Percentiles rank a stretch among this genome's conserved stretches.
These are phyloP conservation scores for Adenanthera pavonina DNA, from an alignment of 306 rosid genomes.

Conservation along the genomic window DNA sequence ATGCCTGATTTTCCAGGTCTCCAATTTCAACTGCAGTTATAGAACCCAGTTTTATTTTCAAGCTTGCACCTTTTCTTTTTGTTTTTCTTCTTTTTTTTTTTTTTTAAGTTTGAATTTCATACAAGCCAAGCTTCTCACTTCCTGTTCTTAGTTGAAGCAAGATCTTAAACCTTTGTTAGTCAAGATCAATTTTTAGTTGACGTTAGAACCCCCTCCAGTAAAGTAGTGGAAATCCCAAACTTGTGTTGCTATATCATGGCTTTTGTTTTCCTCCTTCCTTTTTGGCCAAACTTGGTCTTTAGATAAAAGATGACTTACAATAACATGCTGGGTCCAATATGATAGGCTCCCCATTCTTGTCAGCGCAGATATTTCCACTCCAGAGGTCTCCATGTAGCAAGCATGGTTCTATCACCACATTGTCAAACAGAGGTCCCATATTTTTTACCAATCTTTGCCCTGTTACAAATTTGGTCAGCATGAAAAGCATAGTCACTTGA, in stretches of 20 bases:
- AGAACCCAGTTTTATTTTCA: neutral
- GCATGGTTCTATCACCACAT: constrained; percentile 77
- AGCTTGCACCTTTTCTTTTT: neutral
- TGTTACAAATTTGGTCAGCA: constrained; percentile 40
- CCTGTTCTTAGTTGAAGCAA: constrained; percentile 13
- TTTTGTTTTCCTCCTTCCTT: neutral
- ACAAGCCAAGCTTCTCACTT: constrained; percentile 1
- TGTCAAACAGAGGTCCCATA: constrained; percentile 72
- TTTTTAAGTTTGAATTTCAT: neutral
- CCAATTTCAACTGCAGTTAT: neutral
- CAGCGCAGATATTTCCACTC: constrained; percentile 93
- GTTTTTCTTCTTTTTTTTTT: neutral
- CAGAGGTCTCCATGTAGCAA: constrained; percentile 94
- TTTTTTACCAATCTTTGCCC: constrained; percentile 82
- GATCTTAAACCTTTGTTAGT: neutral
- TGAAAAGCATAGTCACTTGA: constrained; percentile 6
- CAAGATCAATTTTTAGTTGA: constrained; percentile 23
- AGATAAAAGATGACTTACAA: constrained; percentile 65
- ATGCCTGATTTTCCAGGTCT: neutral
- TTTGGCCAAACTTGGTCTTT: neutral
- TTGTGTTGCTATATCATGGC: neutral
- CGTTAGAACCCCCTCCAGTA: neutral
- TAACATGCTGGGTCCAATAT: constrained; percentile 96
- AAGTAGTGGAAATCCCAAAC: neutral
- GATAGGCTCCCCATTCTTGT: constrained; percentile 86